Conservation (phyloP, 2,329 filamentous ascomycete species). For the Penicillium sp. region DNA sequence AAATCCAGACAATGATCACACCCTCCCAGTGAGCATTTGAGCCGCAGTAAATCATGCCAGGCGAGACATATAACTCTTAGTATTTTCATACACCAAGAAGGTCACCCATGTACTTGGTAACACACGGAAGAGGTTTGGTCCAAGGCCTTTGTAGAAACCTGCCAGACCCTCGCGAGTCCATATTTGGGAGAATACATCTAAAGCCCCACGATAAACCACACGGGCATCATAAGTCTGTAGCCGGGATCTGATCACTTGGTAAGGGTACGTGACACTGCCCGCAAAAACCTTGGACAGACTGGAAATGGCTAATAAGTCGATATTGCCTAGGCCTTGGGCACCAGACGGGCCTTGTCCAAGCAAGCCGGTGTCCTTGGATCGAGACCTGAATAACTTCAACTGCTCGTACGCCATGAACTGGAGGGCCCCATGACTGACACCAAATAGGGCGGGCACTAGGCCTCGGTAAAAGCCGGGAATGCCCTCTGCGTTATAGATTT, state of each 20-base stretch:
- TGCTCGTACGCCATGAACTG: slow-evolving; percentile 95
- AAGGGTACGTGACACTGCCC: slow-evolving; percentile 88
- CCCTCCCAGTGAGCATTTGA: too few relatives aligned
- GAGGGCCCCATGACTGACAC: slow-evolving; percentile 87
- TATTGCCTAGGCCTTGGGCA: slow-evolving; percentile 57
- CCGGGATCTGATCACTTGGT: slow-evolving; percentile 85
- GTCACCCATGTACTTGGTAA: slow-evolving; percentile 95
- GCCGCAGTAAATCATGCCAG: slow-evolving; percentile 22
- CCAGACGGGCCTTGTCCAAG: slow-evolving; percentile 25
- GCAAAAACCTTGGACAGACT: slow-evolving; percentile 83
- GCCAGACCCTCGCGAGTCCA: slow-evolving; percentile 76
- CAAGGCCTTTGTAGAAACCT: slow-evolving; percentile 89
- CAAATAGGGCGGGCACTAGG: slow-evolving; percentile 76
- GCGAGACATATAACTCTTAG: slow-evolving; percentile 68
- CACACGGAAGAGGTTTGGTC: slow-evolving; percentile 86
- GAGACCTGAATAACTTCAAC: slow-evolving; percentile 62
- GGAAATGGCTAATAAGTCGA: slow-evolving; percentile 79
- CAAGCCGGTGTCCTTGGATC: slow-evolving; percentile 28
- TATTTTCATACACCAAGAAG: slow-evolving; percentile 96
- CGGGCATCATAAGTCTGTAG: slow-evolving; percentile 88
- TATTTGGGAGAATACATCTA: slow-evolving; percentile 71
- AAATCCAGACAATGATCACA: too few relatives aligned
- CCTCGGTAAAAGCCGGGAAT: slow-evolving; percentile 82
- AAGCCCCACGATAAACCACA: slow-evolving; percentile 68
- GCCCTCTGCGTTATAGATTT: slow-evolving; percentile 72